A percentile compares a stretch with the other conserved stretches of the same genome.
Evolutionary conservation across 495 filamentous ascomycete species (phyloP).

Genomic region (Melanomma pulvis-pyrius): DNA sequence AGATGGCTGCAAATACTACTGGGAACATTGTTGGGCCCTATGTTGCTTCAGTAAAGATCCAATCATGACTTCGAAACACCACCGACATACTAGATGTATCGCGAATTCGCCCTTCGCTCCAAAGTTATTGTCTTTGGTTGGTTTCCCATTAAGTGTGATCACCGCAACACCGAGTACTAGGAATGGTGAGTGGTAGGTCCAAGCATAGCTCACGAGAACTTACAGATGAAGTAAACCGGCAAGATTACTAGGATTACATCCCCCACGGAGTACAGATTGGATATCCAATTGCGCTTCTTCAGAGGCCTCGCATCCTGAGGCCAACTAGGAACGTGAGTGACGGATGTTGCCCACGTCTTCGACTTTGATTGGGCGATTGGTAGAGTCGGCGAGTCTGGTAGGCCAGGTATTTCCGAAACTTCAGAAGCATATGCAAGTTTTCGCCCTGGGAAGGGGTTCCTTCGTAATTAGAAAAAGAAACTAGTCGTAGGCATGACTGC

Average conservation of each 20-base stretch:
- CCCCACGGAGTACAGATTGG: slow-evolving; percentile 20
- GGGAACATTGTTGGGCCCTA: slow-evolving; percentile 40
- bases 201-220: background rate
- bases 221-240: slow-evolving; percentile 35
- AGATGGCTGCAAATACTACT: slow-evolving; percentile 37
- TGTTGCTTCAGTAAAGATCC: slow-evolving; percentile 1
- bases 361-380: background rate
- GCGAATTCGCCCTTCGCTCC: slow-evolving; percentile 29
- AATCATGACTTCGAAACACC: background rate
- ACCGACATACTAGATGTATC: slow-evolving; percentile 24
- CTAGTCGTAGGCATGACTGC: background rate
- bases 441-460: background rate
- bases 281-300: slow-evolving; percentile 28
- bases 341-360: slow-evolving; percentile 27
- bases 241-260: slow-evolving; percentile 28
- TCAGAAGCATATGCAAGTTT: background rate
- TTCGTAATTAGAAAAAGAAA: background rate
- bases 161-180: slow-evolving; percentile 29
- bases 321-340: slow-evolving; percentile 20
- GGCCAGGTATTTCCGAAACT: background rate
- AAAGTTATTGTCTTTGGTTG: slow-evolving; percentile 26
- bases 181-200: background rate
- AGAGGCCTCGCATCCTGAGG: slow-evolving; percentile 20
- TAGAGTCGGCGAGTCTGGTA: background rate
- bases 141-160: slow-evolving; percentile 23